phyloP scores from a whole-genome alignment of 2,329 filamentous ascomycete genomes.

The Cladobotryum protrusum region DNA sequence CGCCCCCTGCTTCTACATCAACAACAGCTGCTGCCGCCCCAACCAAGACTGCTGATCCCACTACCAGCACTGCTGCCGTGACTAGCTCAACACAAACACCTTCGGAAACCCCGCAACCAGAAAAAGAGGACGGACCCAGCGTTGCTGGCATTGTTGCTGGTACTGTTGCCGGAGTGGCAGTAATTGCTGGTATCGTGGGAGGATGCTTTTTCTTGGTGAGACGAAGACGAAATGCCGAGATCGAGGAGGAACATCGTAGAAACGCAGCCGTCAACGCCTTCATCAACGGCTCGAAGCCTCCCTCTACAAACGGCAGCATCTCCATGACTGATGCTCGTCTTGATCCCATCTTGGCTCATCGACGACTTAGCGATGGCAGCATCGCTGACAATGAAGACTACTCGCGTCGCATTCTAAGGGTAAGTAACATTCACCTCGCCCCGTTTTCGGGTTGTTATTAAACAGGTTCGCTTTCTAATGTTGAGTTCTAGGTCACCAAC shows the following conservation, averaged over 20 bases:
- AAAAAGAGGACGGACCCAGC: conserved; percentile 46
- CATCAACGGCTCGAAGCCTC: conserved; percentile 57
- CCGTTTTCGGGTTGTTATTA: not conserved
- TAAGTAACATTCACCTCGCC: conserved; percentile 44
- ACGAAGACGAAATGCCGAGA: conserved; percentile 65
- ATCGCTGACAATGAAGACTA: conserved; percentile 98
- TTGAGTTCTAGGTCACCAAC: conserved; percentile 46
- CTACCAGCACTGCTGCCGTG: conserved; percentile 14
- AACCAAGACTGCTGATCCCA: conserved; percentile 15
- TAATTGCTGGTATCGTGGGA: conserved; percentile 56
- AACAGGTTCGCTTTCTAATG: conserved; percentile 13
- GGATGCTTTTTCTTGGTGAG: conserved; percentile 70
- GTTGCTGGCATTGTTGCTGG: conserved; percentile 83
- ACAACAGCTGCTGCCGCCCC: conserved; percentile 16
- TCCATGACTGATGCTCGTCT: conserved; percentile 78
- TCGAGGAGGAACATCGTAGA: conserved; percentile 78
- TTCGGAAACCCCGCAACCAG: conserved; percentile 15
- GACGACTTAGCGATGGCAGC: conserved; percentile 86
- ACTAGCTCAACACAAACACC: conserved; percentile 18
- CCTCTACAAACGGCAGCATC: conserved; percentile 55
- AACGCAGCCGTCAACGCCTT: conserved; percentile 76
- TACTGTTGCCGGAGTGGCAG: conserved; percentile 77
- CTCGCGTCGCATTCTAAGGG: conserved; percentile 90
- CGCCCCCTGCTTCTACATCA: conserved; percentile 5
- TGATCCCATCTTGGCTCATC: conserved; percentile 77